Evolutionary conservation across 2,329 filamentous ascomycete species (phyloP), one percentile per base, ranked within the genome.

Genomic region (Anisogramma anomala): DNA sequence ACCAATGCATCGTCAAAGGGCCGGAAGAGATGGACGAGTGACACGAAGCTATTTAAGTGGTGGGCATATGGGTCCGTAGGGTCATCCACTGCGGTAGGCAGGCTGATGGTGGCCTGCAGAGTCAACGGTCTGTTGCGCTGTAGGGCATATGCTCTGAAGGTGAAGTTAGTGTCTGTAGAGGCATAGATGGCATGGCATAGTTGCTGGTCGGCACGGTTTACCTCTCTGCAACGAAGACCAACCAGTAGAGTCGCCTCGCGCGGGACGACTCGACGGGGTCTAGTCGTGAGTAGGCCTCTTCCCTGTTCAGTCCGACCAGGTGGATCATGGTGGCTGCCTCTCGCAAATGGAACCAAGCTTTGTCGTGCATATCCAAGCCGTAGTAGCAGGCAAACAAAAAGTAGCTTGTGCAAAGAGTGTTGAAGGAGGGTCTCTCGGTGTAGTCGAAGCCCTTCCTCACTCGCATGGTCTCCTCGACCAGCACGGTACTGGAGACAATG

Each of bases 301-400:
- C 77, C 55, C 74, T 74, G 52, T 71, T 67, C 72, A 81, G 72
- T 39, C 68, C 68, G 20, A 66, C 58, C 51, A 80, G 71, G 51
- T 77, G 69, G 20, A 72, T 68, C 58, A 89, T 67, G 5, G 83
- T 87, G 2, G 77, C 80, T 5, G 82, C 81, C 59, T 91, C 84
- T 19, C 83, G 77, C 8, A 89, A 65, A 55, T 85, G 77, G 54
- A 79, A 87, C 83, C 84, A 89, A 1, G 82, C 83, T 57, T 79
- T 78, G 48, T 82, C 77, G 56, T 87, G 81, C 56, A 79, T 68
- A 48, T 86, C 81, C 34, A 84, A 63, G 27, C 76, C 79, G 46
- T 82, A 80, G 56, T 81, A 76, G 43, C 79, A 80, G 27, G 74
- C 80, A 52, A 84, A 87, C 19, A 89, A 58, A 57, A 89, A 87